These are phyloP conservation scores for Stylosanthes scabra DNA, from an alignment of 331 rosid genomes.

Conservation along the genomic window DNA sequence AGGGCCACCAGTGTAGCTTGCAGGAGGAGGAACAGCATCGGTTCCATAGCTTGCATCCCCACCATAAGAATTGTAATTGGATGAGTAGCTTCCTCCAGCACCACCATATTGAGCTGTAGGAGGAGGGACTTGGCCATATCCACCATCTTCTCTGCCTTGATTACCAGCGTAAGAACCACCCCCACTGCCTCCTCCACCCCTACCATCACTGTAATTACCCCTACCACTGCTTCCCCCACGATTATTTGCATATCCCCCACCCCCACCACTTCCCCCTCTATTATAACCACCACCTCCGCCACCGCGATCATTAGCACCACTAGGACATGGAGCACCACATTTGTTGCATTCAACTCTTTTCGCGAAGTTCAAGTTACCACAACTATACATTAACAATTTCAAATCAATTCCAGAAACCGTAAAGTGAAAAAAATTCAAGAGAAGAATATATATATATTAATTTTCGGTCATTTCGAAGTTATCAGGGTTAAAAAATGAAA, in stretches of 20 bases:
- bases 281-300: slow-evolving; percentile 58
- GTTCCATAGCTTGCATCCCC: slow-evolving; percentile 68
- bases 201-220: slow-evolving; percentile 51
- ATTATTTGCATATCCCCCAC: slow-evolving; percentile 38
- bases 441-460: not conserved
- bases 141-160: slow-evolving; percentile 88
- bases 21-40: slow-evolving; percentile 95
- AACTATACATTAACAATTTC: slow-evolving; percentile 54
- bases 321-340: slow-evolving; percentile 88
- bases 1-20: slow-evolving; percentile 86
- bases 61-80: slow-evolving; percentile 57
- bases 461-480: not conserved
- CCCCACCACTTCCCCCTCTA: slow-evolving; percentile 68
- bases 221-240: slow-evolving; percentile 53
- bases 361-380: slow-evolving; percentile 94
- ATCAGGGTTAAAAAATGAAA: not conserved
- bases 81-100: slow-evolving; percentile 66
- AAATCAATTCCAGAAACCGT: slow-evolving; percentile 24
- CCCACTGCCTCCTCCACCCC: slow-evolving; percentile 67
- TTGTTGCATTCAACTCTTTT: slow-evolving; percentile 96
- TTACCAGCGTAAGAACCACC: slow-evolving; percentile 60
- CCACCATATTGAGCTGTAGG: slow-evolving; percentile 61
- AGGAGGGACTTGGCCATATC: slow-evolving; percentile 74
- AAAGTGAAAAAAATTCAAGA: not conserved
- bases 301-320: slow-evolving; percentile 57